Evolutionary conservation across 2,329 filamentous ascomycete species (phyloP).

Genomic region (Amphichorda felina): DNA sequence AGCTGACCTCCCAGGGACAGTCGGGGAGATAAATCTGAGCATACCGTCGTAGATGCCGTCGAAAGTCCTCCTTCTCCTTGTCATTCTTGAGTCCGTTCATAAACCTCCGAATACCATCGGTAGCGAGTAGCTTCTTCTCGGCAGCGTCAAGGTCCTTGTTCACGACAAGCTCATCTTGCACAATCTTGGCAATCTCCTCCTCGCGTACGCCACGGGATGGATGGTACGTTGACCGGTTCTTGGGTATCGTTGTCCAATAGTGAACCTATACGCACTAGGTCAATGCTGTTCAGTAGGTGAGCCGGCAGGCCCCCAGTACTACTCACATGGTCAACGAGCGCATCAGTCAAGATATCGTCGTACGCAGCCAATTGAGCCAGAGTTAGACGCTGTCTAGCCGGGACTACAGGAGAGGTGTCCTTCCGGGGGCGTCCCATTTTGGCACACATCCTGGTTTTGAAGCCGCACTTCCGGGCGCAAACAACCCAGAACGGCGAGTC

Average conservation of each 20-base stretch:
- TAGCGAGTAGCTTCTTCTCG: constrained; percentile 58
- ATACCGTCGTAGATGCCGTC: constrained; percentile 77
- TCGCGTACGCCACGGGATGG: constrained; percentile 67
- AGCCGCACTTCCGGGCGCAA: too few relatives aligned
- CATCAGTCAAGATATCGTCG: constrained; percentile 92
- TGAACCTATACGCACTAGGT: constrained; percentile 52
- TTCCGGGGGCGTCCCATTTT: not conserved
- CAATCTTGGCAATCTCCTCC: constrained; percentile 47
- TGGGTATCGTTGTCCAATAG: constrained; percentile 94
- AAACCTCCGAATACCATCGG: constrained; percentile 66
- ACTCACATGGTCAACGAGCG: constrained; percentile 86
- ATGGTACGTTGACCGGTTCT: constrained; percentile 81
- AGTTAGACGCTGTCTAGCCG: constrained; percentile 53
- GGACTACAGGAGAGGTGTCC: not conserved
- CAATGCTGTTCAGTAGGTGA: not conserved
- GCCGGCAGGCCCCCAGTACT: not conserved
- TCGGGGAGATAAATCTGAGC: constrained; percentile 87
- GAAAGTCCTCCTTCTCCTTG: constrained; percentile 79
- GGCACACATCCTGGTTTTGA: not conserved
- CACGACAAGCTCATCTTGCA: constrained; percentile 58
- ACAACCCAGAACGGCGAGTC: not conserved
- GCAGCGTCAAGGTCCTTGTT: constrained; percentile 60
- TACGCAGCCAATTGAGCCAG: constrained; percentile 82
- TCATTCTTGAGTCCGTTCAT: constrained; percentile 54
- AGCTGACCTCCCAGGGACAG: constrained; percentile 82